phyloP scores from a whole-genome alignment of 495 filamentous ascomycete genomes.

The Neurospora sp. region DNA sequence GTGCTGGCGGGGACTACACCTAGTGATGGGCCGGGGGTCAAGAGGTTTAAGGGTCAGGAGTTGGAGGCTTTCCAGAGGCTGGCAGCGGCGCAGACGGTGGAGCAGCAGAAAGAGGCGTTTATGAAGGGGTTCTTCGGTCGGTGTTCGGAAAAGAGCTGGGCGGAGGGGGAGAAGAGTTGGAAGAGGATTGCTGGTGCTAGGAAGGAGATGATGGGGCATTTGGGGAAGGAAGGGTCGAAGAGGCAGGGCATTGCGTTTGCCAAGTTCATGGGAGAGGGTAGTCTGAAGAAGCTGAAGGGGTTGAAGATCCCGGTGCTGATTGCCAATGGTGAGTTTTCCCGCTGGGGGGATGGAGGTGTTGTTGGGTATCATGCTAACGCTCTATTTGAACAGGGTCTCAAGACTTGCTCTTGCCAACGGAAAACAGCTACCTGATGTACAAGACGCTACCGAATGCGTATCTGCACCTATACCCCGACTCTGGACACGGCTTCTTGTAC shows the following conservation, averaged over 20 bases:
- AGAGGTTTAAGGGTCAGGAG: background rate
- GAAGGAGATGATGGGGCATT: constrained; percentile 5
- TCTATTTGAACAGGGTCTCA: background rate
- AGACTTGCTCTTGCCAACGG: constrained; percentile 18
- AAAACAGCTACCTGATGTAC: constrained; percentile 12
- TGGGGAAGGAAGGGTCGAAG: constrained; percentile 13
- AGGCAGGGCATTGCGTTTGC: constrained; percentile 12
- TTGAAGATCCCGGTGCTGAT: constrained; percentile 25
- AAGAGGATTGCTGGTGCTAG: constrained; percentile 8
- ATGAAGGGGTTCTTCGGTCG: constrained; percentile 9
- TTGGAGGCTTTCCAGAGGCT: constrained; percentile 2
- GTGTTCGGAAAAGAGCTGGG: constrained; percentile 8
- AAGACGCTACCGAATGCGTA: constrained; percentile 10
- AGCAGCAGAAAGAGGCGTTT: constrained; percentile 9
- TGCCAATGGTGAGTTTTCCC: constrained; percentile 18
- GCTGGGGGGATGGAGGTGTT: background rate
- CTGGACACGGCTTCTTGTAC: constrained; percentile 21
- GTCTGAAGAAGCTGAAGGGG: constrained; percentile 17
- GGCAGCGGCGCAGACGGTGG: constrained; percentile 1
- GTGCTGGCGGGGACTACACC: constrained; percentile 19
- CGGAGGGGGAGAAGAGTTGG: constrained; percentile 12
- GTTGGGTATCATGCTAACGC: background rate
- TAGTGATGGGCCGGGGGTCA: constrained; percentile 4
- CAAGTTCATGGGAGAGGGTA: constrained; percentile 14
- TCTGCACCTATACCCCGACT: constrained; percentile 15